These are phyloP conservation scores for Dissophora ornata DNA, from an alignment of 192 early-diverging fungal genomes.

Conservation along the genomic window DNA sequence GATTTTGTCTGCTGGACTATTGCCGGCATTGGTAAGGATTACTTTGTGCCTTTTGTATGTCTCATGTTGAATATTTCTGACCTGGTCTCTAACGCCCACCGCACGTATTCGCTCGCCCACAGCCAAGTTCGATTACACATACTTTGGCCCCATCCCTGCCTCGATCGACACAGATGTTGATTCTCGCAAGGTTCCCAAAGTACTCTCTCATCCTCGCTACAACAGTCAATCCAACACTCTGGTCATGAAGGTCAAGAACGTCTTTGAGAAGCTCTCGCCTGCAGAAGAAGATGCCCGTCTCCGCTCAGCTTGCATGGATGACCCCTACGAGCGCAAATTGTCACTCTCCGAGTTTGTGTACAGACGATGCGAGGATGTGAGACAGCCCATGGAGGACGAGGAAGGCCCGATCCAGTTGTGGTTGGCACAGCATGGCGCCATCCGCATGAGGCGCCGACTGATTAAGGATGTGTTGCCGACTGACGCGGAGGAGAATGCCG, in stretches of 20 bases:
- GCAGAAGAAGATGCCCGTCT: conserved; percentile 28
- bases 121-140: conserved; percentile 59
- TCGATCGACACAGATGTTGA: conserved; percentile 48
- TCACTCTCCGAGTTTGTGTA: conserved; percentile 48
- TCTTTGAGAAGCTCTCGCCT: conserved; percentile 37
- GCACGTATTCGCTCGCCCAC: background rate
- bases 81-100: background rate
- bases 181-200: conserved; percentile 35
- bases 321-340: conserved; percentile 45
- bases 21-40: conserved; percentile 75
- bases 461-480: conserved; percentile 1
- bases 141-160: conserved; percentile 51
- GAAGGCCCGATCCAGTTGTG: conserved; percentile 47
- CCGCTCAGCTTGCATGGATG: conserved; percentile 18
- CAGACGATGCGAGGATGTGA: conserved; percentile 48
- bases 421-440: conserved; percentile 52
- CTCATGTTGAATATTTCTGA: too few relatives aligned
- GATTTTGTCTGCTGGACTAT: conserved; percentile 90
- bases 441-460: conserved; percentile 43
- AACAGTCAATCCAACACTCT: conserved; percentile 36
- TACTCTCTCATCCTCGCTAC: conserved; percentile 30
- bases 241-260: conserved; percentile 54
- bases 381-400: conserved; percentile 51
- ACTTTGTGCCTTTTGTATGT: too few relatives aligned
- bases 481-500: background rate